Conservation (phyloP, 2,329 filamentous ascomycete species). For the Mariannaea sp. region DNA sequence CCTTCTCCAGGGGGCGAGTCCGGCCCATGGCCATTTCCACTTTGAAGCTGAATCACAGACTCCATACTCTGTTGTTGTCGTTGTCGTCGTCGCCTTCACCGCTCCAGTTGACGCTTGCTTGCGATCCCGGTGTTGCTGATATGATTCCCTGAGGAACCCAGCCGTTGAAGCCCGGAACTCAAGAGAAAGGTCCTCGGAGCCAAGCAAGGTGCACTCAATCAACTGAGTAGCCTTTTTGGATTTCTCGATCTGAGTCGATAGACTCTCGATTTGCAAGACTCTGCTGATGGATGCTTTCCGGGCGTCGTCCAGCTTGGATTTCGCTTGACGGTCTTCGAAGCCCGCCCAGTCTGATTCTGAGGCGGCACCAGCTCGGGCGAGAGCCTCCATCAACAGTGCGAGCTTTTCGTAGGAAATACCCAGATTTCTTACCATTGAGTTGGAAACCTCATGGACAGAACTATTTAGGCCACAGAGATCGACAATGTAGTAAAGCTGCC, state of each 20-base stretch:
- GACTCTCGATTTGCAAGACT: constrained; percentile 42
- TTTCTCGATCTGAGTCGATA: constrained; percentile 41
- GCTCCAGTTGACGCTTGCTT: no score
- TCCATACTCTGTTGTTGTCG: neutral
- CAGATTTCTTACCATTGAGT: constrained; percentile 33
- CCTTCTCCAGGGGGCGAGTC: neutral
- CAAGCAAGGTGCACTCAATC: constrained; percentile 44
- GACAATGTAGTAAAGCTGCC: constrained; percentile 43
- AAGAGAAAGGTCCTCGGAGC: constrained; percentile 34
- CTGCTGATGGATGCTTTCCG: constrained; percentile 30
- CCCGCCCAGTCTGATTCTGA: constrained; percentile 11
- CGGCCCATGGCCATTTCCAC: neutral
- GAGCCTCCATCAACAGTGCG: constrained; percentile 29
- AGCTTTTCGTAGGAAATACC: constrained; percentile 33
- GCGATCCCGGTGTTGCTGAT: constrained; percentile 17
- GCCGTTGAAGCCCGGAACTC: constrained; percentile 41
- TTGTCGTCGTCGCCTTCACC: no score
- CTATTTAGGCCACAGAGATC: constrained; percentile 43
- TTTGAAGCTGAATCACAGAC: neutral
- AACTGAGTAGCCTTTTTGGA: constrained; percentile 38
- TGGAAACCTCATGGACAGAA: constrained; percentile 9
- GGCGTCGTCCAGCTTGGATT: neutral
- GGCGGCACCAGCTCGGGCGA: constrained; percentile 24
- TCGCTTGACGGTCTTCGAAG: neutral
- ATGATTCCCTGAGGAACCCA: constrained; percentile 32